phyloP scores from a whole-genome alignment of 2,329 filamentous ascomycete species.

The Fusarium brachygibbosum region DNA sequence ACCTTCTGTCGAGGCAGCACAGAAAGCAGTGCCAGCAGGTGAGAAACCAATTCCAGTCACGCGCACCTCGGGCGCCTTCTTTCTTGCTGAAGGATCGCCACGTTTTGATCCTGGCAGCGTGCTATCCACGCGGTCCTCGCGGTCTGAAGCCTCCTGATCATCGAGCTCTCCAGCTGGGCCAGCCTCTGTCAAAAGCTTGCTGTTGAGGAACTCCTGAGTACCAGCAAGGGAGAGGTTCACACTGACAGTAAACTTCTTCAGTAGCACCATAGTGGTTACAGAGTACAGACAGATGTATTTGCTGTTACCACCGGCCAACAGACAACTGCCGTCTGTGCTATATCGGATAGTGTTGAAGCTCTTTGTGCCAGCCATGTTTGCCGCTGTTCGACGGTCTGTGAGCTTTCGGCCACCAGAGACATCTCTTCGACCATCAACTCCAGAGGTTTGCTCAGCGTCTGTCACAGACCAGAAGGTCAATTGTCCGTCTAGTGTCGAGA shows the following conservation, averaged over 20 bases:
- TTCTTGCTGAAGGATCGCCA: slow-evolving; percentile 84
- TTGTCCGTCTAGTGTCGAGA: slow-evolving; percentile 93
- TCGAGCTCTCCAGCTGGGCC: slow-evolving; percentile 89
- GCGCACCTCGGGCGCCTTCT: slow-evolving; percentile 82
- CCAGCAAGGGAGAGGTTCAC: slow-evolving; percentile 96
- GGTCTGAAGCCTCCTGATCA: slow-evolving; percentile 87
- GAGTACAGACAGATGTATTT: slow-evolving; percentile 99
- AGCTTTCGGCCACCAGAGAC: slow-evolving; percentile 92
- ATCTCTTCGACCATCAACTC: slow-evolving; percentile 90
- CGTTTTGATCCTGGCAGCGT: slow-evolving; percentile 88
- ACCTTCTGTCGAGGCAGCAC: slow-evolving; percentile 94
- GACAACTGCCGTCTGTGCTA: slow-evolving; percentile 90
- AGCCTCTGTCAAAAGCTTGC: slow-evolving; percentile 89
- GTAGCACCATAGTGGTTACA: slow-evolving; percentile 88
- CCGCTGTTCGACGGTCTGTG: slow-evolving; percentile 88
- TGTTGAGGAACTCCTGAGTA: slow-evolving; percentile 97
- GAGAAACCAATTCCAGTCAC: slow-evolving; percentile 89
- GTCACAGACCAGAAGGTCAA: slow-evolving; percentile 94
- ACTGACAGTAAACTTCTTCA: slow-evolving; percentile 96
- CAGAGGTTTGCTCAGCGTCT: slow-evolving; percentile 87
- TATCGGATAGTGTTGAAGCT: slow-evolving; percentile 90
- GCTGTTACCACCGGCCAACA: slow-evolving; percentile 93
- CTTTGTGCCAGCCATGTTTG: slow-evolving; percentile 91
- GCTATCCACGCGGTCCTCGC: slow-evolving; percentile 84
- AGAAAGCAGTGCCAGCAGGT: slow-evolving; percentile 90